Evolutionary conservation across 2,329 filamentous ascomycete species (phyloP).

Genomic region (Corniculantispora saksenae): DNA sequence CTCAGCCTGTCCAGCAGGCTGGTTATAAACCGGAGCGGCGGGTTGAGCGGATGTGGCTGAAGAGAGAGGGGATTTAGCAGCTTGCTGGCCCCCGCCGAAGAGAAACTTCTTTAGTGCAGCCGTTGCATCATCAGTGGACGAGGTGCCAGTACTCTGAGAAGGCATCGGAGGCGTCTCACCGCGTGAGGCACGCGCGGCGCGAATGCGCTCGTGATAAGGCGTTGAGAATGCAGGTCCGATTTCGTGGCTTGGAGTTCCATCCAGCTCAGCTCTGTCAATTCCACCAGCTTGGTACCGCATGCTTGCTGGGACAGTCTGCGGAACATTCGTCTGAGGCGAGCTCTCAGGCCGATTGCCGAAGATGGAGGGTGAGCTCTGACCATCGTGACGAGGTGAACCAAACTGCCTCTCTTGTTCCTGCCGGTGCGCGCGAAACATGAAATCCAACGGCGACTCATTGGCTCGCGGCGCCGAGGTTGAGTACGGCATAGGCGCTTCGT

Average conservation of each 20-base stretch:
- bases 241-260: conserved; percentile 55
- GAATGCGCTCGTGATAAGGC: conserved; percentile 62
- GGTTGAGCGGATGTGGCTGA: conserved; percentile 2
- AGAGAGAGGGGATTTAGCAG: conserved; percentile 5
- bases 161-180: conserved; percentile 27
- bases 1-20: conserved; percentile 10
- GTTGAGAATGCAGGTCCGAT: conserved; percentile 70
- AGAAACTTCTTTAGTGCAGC: conserved; percentile 51
- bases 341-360: not conserved
- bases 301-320: conserved; percentile 46
- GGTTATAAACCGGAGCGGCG: not conserved
- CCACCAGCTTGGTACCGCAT: conserved; percentile 22
- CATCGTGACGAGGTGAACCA: conserved; percentile 48
- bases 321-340: conserved; percentile 15
- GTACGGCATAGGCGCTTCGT: conserved; percentile 49
- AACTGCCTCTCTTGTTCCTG: conserved; percentile 69
- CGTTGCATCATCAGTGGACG: conserved; percentile 17
- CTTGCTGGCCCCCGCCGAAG: conserved; percentile 40
- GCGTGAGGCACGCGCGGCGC: conserved; percentile 47
- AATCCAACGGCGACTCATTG: conserved; percentile 77
- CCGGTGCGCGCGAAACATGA: conserved; percentile 86
- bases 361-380: conserved; percentile 28
- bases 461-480: conserved; percentile 34
- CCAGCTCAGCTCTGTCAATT: conserved; percentile 55
- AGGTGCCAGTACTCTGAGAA: conserved; percentile 31